A percentile compares a stretch with the other conserved stretches of the same genome.
phyloP scores from a whole-genome alignment of 78 protist species.

The Dictyostelium firmibasis region DNA sequence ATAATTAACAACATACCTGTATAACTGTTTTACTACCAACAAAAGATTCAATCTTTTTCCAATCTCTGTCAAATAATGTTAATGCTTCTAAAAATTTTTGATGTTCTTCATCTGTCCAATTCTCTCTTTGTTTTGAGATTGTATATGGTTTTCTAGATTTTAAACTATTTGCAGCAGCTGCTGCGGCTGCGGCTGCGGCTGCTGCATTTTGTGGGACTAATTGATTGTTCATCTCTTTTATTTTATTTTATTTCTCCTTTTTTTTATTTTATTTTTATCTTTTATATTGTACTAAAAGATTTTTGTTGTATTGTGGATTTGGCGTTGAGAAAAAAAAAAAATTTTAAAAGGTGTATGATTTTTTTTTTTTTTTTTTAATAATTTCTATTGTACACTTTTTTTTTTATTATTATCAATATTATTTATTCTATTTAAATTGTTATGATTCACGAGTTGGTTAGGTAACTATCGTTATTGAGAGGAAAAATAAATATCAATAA shows the following conservation, averaged over 20 bases:
- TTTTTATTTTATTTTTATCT: neutral
- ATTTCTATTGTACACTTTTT: neutral
- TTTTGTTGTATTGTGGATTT: neutral
- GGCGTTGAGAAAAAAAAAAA: neutral
- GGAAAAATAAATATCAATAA: neutral
- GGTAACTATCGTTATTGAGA: neutral
- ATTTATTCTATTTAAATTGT: neutral
- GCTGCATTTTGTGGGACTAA: constrained; percentile 17
- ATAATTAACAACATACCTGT: constrained; percentile 21
- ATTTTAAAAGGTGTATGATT: neutral
- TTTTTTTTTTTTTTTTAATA: neutral
- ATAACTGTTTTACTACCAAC: constrained; percentile 84
- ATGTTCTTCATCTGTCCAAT: constrained; percentile 87
- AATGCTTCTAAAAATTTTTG: constrained; percentile 82
- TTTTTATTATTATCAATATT: too few species aligned
- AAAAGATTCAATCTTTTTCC: constrained; percentile 85
- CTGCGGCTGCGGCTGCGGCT: neutral
- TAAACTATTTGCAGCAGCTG: neutral
- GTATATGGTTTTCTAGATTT: constrained; percentile 84
- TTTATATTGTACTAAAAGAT: neutral
- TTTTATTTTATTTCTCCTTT: neutral
- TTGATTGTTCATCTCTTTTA: neutral
- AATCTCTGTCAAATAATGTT: constrained; percentile 85
- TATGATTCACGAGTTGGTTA: neutral
- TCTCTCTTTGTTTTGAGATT: constrained; percentile 83